Conservation (phyloP, 2,329 filamentous ascomycete species). For the Colletotrichum melonis region DNA sequence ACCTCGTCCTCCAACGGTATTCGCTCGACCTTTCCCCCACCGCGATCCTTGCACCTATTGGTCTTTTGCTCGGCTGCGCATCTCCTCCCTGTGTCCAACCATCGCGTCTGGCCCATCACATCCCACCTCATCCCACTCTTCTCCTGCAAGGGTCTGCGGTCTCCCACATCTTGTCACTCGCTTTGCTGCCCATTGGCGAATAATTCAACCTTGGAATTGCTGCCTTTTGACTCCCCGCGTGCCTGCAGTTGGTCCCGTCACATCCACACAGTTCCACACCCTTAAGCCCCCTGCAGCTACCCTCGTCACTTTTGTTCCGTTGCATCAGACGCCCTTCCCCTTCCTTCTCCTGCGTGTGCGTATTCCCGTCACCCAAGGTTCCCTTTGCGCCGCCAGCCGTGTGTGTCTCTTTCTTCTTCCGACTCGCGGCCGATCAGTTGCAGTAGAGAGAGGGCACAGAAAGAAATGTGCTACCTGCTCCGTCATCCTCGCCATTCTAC, state of each 20-base stretch:
- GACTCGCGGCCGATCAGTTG: neutral
- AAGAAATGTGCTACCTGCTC: constrained; percentile 17
- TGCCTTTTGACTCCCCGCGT: neutral
- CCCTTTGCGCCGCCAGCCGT: neutral
- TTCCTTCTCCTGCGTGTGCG: neutral
- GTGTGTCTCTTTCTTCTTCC: neutral
- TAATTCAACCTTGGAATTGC: neutral
- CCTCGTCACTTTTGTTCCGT: constrained; percentile 28
- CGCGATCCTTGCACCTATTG: neutral
- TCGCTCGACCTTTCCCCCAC: neutral
- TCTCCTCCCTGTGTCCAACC: neutral
- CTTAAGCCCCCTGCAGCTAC: constrained; percentile 14
- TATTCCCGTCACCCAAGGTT: neutral
- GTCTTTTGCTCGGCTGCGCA: neutral
- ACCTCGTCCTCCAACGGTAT: neutral
- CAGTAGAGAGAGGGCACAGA: neutral
- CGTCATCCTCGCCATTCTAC: neutral
- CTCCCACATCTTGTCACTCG: neutral
- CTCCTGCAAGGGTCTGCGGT: neutral
- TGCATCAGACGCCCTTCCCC: constrained; percentile 17
- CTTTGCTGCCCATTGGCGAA: neutral
- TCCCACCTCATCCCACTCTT: neutral
- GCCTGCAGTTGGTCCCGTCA: neutral
- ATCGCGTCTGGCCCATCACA: neutral
- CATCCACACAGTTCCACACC: neutral